Evolutionary conservation across 495 filamentous ascomycete genomes (phyloP), one percentile per base, ranked within the genome.

Genomic region (Neurospora terricola): DNA sequence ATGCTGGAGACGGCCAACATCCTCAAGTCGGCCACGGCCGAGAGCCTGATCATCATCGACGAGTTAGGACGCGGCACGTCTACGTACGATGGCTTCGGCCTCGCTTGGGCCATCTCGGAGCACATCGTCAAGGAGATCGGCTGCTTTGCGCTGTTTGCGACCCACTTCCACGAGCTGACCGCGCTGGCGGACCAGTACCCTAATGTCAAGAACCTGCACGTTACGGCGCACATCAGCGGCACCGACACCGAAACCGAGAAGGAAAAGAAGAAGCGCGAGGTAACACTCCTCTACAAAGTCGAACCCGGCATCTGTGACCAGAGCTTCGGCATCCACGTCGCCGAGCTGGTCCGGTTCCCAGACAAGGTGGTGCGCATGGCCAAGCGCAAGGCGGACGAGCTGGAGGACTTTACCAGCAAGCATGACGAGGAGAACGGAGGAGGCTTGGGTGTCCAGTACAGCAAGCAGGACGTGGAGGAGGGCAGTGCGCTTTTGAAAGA

Each of bases 1-100:
- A 99, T 99, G 96, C 87, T 99, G 36, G 96, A 99, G 79, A 99
- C 96, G 0, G 93, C 96, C 72, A 98, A 97, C 78, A 99, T 99
- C 74, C 91, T 99, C 79, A 98, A 98, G 83, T 94, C 92, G 5
- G 96, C 96, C 4, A 98, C 96, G 2, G 90, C 90, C 9, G 96
- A 98, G 77, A 94, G 91, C 6, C 86, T 99, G 70, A 97, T 99
- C 80, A 97, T 99, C 82, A 97, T 98, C 77, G 96, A 99, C 82
- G 96, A 99, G 82, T 90, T 99, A n/a, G 96, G 96, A 37, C 92
- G 96, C 72, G 96, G 96, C 70, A 99, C 96, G 2, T 97, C 94
- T 74, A 99, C 96, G 0, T 99, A 99, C 81, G 96, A 99, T 82
- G 96, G 96, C 7, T 99, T 99, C 79, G 96, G 96, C 38, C 89